Evolutionary conservation across 2,329 filamentous ascomycete genomes (phyloP).

Genomic region (Aspergillus sp.): DNA sequence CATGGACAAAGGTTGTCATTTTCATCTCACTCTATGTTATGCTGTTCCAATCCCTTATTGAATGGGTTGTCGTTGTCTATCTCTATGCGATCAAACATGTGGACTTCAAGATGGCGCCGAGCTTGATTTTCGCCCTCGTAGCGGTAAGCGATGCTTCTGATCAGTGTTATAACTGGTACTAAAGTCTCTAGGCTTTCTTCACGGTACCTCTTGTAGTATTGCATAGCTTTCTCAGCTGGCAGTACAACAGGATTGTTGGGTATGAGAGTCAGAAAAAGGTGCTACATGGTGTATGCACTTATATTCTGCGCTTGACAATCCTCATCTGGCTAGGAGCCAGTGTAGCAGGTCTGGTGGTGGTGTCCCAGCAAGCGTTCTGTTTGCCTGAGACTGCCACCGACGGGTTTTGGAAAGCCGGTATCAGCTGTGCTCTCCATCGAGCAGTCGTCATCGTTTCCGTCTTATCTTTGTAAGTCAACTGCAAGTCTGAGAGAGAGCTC

Average conservation of each 20-base stretch:
- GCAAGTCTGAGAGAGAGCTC: too few species aligned
- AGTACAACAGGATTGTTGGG: conserved; percentile 38
- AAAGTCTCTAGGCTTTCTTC: conserved; percentile 37
- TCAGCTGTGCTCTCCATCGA: conserved; percentile 44
- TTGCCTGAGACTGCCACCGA: conserved; percentile 30
- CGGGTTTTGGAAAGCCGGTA: conserved; percentile 41
- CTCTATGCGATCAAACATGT: conserved; percentile 41
- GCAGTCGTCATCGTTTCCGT: conserved; percentile 39
- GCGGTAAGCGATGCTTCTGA: conserved; percentile 34
- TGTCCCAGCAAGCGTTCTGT: conserved; percentile 42
- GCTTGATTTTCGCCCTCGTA: conserved; percentile 41
- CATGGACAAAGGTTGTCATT: conserved; percentile 42
- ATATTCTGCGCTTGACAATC: conserved; percentile 41
- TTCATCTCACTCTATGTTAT: conserved; percentile 42
- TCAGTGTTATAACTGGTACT: not conserved
- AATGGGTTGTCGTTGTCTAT: conserved; percentile 41
- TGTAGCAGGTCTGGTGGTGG: conserved; percentile 42
- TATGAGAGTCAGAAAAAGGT: conserved; percentile 37
- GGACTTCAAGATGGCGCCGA: conserved; percentile 44
- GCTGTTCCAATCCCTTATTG: conserved; percentile 40
- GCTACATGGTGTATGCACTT: conserved; percentile 40
- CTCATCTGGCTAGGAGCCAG: conserved; percentile 44
- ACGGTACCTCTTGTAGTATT: conserved; percentile 41
- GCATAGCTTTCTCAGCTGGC: conserved; percentile 46
- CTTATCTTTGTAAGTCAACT: conserved; percentile 39